These are phyloP conservation scores for Capronia coronata DNA, from an alignment of 2,329 filamentous ascomycete genomes.

Conservation along the genomic window DNA sequence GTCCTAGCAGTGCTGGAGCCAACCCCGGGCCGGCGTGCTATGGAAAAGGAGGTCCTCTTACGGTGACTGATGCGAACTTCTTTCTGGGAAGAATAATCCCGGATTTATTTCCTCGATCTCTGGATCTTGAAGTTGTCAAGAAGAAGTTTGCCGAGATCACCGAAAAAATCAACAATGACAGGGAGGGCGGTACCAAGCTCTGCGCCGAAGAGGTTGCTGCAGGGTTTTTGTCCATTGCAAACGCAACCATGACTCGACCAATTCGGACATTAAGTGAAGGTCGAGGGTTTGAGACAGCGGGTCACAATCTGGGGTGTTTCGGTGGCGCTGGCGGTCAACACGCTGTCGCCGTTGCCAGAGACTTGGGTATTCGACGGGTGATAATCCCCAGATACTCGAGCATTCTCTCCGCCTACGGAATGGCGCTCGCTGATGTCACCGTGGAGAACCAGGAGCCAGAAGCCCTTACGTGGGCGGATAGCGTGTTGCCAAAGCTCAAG, in stretches of 20 bases:
- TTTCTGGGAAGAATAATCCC: slow-evolving; percentile 68
- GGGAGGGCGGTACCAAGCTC: slow-evolving; percentile 50
- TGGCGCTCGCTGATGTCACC: slow-evolving; percentile 42
- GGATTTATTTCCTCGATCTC: slow-evolving; percentile 68
- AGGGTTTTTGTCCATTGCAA: slow-evolving; percentile 39
- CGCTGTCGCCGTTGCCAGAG: slow-evolving; percentile 38
- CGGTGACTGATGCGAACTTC: slow-evolving; percentile 89
- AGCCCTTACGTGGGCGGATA: slow-evolving; percentile 61
- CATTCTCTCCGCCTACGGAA: slow-evolving; percentile 41
- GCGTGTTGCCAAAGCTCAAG: slow-evolving; percentile 34
- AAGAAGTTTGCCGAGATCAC: slow-evolving; percentile 41
- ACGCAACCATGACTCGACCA: slow-evolving; percentile 39
- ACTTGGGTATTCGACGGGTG: slow-evolving; percentile 39
- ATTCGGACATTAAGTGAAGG: slow-evolving; percentile 30
- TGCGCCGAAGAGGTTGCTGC: slow-evolving; percentile 36
- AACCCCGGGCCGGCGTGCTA: slow-evolving; percentile 89
- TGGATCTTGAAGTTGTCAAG: slow-evolving; percentile 40
- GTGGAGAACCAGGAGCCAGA: not conserved
- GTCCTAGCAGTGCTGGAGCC: slow-evolving; percentile 80
- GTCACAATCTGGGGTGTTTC: slow-evolving; percentile 32
- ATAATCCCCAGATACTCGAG: slow-evolving; percentile 42
- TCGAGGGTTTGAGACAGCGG: slow-evolving; percentile 28
- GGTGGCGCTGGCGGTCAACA: slow-evolving; percentile 38
- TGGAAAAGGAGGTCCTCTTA: slow-evolving; percentile 78
- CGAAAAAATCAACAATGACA: slow-evolving; percentile 44